These are phyloP conservation scores for Chondrus crispus DNA, from an alignment of 23 red algal species.

Conservation along the genomic window DNA sequence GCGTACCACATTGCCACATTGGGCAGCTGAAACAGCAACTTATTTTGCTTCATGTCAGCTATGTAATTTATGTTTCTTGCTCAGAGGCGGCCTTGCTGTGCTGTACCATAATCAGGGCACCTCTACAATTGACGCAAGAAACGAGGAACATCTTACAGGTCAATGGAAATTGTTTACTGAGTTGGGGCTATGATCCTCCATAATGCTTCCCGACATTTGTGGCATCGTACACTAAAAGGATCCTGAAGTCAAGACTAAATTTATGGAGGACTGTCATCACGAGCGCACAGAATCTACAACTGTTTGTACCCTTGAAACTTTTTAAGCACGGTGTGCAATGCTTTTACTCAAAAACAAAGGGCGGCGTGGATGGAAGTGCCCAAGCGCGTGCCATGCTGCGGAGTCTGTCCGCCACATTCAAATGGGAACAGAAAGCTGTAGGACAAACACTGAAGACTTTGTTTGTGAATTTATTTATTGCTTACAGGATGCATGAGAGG, in stretches of 20 bases:
- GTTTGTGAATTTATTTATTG: background rate
- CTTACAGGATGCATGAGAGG: background rate
- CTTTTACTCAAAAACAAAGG: constrained; percentile 2
- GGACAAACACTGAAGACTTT: background rate
- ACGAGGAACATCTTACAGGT: too few species aligned
- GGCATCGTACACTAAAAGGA: too few species aligned
- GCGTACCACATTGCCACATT: background rate
- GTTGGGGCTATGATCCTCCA: too few species aligned
- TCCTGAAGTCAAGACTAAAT: too few species aligned
- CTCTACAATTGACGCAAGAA: background rate
- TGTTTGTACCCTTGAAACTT: background rate
- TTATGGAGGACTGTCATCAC: too few species aligned
- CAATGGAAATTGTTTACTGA: too few species aligned
- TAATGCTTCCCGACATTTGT: too few species aligned
- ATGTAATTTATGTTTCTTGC: background rate
- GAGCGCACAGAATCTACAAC: too few species aligned
- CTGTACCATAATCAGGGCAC: background rate
- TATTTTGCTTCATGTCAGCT: background rate
- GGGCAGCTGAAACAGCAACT: background rate
- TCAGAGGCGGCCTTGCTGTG: background rate
- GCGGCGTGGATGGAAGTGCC: background rate
- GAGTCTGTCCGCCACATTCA: background rate
- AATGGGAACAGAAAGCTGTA: background rate
- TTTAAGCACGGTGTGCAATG: background rate
- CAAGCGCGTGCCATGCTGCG: background rate